Evolutionary conservation across 495 filamentous ascomycete species (phyloP).

Genomic region (Penicillium cataractarum): DNA sequence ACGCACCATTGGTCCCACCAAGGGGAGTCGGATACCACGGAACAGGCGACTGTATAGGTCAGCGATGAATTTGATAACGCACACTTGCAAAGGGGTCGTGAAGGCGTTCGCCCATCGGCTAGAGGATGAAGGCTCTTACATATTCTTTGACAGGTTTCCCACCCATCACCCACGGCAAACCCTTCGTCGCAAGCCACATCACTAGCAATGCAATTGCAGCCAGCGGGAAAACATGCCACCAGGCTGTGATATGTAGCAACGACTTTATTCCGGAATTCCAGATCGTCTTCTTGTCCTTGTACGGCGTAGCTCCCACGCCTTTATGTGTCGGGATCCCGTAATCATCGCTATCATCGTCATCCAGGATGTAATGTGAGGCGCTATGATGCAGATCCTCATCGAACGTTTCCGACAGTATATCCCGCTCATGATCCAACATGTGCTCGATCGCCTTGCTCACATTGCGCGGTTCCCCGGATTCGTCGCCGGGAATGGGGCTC

Average conservation of each 20-base stretch:
- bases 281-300: background rate
- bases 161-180: conserved; percentile 14
- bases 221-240: conserved; percentile 28
- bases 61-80: background rate
- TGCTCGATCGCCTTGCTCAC: conserved; percentile 26
- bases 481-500: conserved; percentile 1
- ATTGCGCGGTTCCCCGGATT: conserved; percentile 19
- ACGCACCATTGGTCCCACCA: conserved; percentile 73
- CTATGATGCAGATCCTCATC: conserved; percentile 29
- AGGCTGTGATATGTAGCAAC: conserved; percentile 15
- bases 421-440: conserved; percentile 20
- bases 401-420: conserved; percentile 23
- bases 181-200: conserved; percentile 27
- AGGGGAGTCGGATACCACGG: conserved; percentile 85
- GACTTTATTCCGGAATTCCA: conserved; percentile 15
- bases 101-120: background rate
- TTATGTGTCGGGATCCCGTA: conserved; percentile 27
- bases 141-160: conserved; percentile 12
- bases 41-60: conserved; percentile 47
- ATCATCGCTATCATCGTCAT: conserved; percentile 28
- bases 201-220: conserved; percentile 17
- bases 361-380: conserved; percentile 17
- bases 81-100: background rate
- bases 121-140: conserved; percentile 17
- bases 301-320: background rate